Percentiles rank a stretch among this genome's conserved stretches.
These are phyloP conservation scores for Botrytis sinoallii DNA, from an alignment of 2,329 filamentous ascomycete species.

Conservation along the genomic window DNA sequence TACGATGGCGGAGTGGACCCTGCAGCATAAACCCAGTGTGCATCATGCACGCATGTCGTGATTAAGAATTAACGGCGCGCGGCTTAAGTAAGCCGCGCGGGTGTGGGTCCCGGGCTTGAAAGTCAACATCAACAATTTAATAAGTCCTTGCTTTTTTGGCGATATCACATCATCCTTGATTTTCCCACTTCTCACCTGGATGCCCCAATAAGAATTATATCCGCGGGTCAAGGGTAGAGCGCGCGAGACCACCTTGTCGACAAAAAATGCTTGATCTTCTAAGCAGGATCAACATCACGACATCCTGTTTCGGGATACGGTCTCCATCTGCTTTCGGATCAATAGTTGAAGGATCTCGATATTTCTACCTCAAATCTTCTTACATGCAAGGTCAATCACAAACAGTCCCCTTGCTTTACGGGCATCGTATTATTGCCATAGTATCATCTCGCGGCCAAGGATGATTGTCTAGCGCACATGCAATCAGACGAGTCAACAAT, in stretches of 20 bases:
- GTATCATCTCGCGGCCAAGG: background rate
- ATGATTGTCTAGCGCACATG: background rate
- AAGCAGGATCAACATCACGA: background rate
- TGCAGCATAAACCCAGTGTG: background rate
- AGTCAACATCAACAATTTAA: background rate
- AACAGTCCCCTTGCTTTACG: background rate
- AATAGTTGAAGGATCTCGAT: background rate
- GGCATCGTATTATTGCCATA: background rate
- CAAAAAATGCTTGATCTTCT: background rate
- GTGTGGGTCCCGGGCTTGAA: background rate
- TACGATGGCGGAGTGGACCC: background rate
- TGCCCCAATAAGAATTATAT: background rate
- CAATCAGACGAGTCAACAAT: background rate
- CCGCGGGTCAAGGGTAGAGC: background rate
- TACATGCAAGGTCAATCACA: background rate
- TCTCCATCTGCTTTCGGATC: background rate
- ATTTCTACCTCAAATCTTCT: background rate
- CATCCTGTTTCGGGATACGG: background rate
- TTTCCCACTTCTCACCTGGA: background rate
- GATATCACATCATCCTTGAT: background rate
- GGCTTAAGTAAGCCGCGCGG: background rate
- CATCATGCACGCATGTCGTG: background rate
- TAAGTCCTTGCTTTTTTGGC: background rate
- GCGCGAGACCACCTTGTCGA: background rate
- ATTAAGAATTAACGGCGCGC: background rate